These are phyloP conservation scores for Talaromyces pinophilus DNA, from an alignment of 2,329 filamentous ascomycete species.

Conservation along the genomic window DNA sequence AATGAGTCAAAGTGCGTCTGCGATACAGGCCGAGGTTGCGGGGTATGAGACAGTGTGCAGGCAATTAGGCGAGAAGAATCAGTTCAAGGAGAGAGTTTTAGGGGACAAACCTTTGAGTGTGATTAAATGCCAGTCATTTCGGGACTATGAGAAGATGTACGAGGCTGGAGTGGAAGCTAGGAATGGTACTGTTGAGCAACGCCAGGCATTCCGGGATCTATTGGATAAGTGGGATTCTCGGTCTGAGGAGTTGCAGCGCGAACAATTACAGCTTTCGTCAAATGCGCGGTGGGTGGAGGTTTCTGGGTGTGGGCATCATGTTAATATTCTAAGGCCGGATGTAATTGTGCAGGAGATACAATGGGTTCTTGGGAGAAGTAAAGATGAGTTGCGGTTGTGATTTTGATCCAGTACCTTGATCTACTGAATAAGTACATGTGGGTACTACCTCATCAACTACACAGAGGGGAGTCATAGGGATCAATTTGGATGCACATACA, in stretches of 20 bases:
- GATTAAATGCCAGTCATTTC: slow-evolving; percentile 36
- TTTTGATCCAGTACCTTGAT: background rate
- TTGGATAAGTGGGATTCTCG: slow-evolving; percentile 35
- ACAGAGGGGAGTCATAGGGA: too few relatives aligned
- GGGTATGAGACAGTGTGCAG: slow-evolving; percentile 30
- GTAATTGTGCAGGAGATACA: slow-evolving; percentile 38
- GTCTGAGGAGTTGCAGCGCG: slow-evolving; percentile 33
- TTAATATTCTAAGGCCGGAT: slow-evolving; percentile 41
- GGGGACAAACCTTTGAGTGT: slow-evolving; percentile 38
- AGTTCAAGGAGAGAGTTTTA: slow-evolving; percentile 33
- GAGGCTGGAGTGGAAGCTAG: slow-evolving; percentile 34
- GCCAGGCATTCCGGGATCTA: slow-evolving; percentile 31
- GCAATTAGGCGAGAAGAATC: slow-evolving; percentile 34
- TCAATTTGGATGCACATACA: too few relatives aligned
- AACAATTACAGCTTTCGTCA: slow-evolving; percentile 38
- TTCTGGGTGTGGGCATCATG: slow-evolving; percentile 42
- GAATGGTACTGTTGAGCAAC: slow-evolving; percentile 38
- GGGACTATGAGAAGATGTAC: slow-evolving; percentile 39
- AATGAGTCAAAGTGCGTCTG: slow-evolving; percentile 29
- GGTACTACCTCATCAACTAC: too few relatives aligned
- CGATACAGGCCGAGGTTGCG: slow-evolving; percentile 29
- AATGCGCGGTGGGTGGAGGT: slow-evolving; percentile 35
- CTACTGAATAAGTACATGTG: too few relatives aligned
- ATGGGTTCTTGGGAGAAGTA: slow-evolving; percentile 33
- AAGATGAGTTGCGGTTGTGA: background rate